phyloP scores from a whole-genome alignment of 2,329 filamentous ascomycete species.

The Aspergillus fructus region DNA sequence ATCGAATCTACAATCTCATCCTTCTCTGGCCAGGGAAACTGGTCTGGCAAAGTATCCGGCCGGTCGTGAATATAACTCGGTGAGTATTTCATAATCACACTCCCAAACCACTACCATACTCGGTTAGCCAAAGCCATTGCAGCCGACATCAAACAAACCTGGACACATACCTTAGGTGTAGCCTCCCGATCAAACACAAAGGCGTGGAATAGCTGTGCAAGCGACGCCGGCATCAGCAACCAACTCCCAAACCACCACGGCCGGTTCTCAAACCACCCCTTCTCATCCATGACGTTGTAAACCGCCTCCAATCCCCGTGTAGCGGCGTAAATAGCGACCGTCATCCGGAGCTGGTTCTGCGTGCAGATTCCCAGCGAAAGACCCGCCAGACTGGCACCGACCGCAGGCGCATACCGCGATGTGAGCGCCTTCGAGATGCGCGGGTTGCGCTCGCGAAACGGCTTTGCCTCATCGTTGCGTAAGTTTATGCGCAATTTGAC shows the following conservation, averaged over 20 bases:
- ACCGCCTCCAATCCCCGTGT: constrained; percentile 81
- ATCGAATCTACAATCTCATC: constrained; percentile 78
- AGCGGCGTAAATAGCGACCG: constrained; percentile 76
- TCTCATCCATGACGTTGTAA: constrained; percentile 79
- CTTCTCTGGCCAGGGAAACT: constrained; percentile 70
- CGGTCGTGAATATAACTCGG: constrained; percentile 74
- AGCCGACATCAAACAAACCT: constrained; percentile 20
- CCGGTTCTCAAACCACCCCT: constrained; percentile 64
- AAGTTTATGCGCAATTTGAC: constrained; percentile 74
- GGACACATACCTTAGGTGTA: constrained; percentile 57
- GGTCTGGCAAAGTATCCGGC: constrained; percentile 66
- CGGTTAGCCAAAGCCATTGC: constrained; percentile 1
- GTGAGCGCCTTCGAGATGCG: constrained; percentile 72
- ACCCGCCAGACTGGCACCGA: constrained; percentile 87
- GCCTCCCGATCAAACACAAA: constrained; percentile 75
- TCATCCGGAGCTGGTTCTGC: constrained; percentile 69
- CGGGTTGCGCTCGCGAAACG: constrained; percentile 82
- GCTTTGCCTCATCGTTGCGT: constrained; percentile 73
- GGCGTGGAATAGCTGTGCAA: constrained; percentile 74
- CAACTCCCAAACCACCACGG: constrained; percentile 86
- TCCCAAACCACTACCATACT: constrained; percentile 53
- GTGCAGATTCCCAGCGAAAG: constrained; percentile 77
- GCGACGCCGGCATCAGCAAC: constrained; percentile 74
- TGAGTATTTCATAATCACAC: constrained; percentile 69
- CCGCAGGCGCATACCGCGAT: constrained; percentile 77